These are phyloP conservation scores for Atalantia buxifolia DNA, from an alignment of 345 rosid species.

Conservation along the genomic window DNA sequence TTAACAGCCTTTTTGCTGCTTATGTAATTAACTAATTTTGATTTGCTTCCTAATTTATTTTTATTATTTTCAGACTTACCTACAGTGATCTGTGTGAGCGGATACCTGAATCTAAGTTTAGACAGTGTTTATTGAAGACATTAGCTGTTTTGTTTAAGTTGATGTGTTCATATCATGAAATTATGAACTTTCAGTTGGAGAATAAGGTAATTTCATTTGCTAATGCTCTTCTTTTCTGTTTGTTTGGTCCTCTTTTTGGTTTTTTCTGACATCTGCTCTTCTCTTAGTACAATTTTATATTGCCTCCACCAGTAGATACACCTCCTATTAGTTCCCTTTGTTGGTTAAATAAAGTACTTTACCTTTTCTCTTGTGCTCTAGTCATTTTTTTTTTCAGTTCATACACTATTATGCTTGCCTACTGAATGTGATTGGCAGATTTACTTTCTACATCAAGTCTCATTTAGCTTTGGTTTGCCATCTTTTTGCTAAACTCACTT, in stretches of 20 bases:
- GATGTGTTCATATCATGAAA: conserved; percentile 85
- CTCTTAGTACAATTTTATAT: background rate
- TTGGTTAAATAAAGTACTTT: background rate
- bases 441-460: background rate
- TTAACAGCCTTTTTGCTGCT: conserved; percentile 11
- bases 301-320: background rate
- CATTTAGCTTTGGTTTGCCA: background rate
- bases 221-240: conserved; percentile 1
- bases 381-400: background rate
- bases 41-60: conserved; percentile 21
- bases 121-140: conserved; percentile 84
- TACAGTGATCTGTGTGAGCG: conserved; percentile 96
- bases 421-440: background rate
- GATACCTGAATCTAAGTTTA: conserved; percentile 94
- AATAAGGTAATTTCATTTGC: conserved; percentile 45
- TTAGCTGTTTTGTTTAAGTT: conserved; percentile 76
- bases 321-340: background rate
- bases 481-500: background rate
- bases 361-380: background rate
- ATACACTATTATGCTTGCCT: background rate
- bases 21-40: background rate
- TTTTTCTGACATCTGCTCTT: conserved; percentile 8
- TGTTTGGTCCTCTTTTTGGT: background rate
- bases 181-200: conserved; percentile 75
- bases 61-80: conserved; percentile 69